Evolutionary conservation across 2,329 filamentous ascomycete genomes (phyloP).

Genomic region (Didymellaceae sp.): DNA sequence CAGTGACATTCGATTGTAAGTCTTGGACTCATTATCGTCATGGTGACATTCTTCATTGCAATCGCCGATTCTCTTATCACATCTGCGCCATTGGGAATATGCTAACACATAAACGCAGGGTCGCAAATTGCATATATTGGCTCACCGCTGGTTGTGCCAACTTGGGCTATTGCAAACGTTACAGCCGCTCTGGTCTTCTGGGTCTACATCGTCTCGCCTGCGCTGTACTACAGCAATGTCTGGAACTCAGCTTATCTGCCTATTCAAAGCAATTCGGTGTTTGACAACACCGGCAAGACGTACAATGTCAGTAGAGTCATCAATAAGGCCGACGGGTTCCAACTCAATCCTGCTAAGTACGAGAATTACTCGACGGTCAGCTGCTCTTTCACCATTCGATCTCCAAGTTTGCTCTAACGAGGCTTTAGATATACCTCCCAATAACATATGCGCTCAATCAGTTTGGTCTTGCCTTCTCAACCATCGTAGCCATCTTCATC

Average conservation of each 20-base stretch:
- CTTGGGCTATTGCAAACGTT: neutral
- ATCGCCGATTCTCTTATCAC: too few species aligned
- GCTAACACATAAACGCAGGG: neutral
- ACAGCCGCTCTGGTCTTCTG: neutral
- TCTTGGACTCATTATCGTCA: too few species aligned
- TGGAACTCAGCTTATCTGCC: neutral
- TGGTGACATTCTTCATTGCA: too few species aligned
- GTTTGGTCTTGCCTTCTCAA: neutral
- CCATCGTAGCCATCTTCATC: neutral
- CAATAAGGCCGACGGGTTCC: neutral
- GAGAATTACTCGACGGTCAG: neutral
- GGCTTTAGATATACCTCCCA: neutral
- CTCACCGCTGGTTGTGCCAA: neutral
- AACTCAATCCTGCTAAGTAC: neutral
- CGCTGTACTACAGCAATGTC: constrained; percentile 1
- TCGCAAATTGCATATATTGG: neutral
- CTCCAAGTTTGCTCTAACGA: neutral
- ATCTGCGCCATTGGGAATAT: neutral
- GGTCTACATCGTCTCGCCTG: neutral
- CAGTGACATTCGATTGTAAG: neutral
- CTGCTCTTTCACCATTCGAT: too few species aligned
- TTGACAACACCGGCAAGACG: neutral
- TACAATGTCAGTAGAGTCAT: neutral
- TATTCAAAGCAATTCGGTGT: neutral
- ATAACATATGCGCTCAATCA: constrained; percentile 1